These are phyloP conservation scores for Leucoagaricus sp. DNA, from an alignment of 1,284 basidiomycete species.

Conservation along the genomic window DNA sequence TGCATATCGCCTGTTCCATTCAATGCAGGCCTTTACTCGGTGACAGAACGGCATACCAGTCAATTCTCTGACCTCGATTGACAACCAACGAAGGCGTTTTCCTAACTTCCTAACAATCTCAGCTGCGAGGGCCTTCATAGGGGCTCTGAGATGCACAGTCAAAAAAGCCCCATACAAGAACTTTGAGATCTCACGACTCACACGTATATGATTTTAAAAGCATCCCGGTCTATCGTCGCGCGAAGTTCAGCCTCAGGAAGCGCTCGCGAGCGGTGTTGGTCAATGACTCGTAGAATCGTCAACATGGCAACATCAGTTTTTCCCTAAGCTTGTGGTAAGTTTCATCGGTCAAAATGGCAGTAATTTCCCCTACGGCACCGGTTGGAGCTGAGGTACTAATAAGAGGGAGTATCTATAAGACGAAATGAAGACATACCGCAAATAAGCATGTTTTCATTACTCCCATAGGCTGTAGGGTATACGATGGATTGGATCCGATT, in stretches of 20 bases:
- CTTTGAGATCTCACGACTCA: constrained; percentile 27
- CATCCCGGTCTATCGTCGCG: constrained; percentile 64
- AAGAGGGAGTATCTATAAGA: neutral
- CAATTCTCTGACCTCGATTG: constrained; percentile 86
- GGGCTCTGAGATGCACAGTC: constrained; percentile 58
- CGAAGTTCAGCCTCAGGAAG: constrained; percentile 39
- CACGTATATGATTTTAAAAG: constrained; percentile 99
- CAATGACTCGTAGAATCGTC: constrained; percentile 86
- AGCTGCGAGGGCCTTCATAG: constrained; percentile 97
- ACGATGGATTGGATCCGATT: constrained; percentile 98
- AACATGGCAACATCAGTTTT: constrained; percentile 99
- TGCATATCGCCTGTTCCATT: constrained; percentile 89
- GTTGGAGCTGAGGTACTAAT: constrained; percentile 71
- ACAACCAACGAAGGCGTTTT: constrained; percentile 90
- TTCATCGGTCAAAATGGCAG: neutral
- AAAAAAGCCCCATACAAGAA: constrained; percentile 1
- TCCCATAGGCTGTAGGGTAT: constrained; percentile 89
- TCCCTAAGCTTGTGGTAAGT: constrained; percentile 55
- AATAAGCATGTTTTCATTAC: constrained; percentile 96
- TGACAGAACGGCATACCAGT: constrained; percentile 57
- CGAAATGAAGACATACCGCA: constrained; percentile 65
- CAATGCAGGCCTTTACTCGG: neutral
- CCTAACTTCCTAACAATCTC: constrained; percentile 95
- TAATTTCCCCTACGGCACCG: constrained; percentile 72
- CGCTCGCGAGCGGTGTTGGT: constrained; percentile 59